phyloP scores from a whole-genome alignment of 257 asterid species.

The Solanum chaucha region DNA sequence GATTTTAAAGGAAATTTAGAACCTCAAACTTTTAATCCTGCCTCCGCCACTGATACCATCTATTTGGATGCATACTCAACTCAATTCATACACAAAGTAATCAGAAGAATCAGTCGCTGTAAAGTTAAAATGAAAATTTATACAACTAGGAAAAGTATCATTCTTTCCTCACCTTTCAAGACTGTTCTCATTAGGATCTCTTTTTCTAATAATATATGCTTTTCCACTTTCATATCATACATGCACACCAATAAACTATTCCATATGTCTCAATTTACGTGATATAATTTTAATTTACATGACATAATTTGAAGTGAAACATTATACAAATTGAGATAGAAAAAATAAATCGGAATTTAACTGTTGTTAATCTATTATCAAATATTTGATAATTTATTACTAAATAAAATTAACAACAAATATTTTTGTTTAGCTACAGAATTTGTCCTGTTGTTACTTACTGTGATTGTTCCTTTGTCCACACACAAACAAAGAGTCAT shows the following conservation, averaged over 20 bases:
- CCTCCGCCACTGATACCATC: not conserved
- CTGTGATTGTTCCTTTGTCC: not conserved
- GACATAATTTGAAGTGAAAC: too few relatives aligned
- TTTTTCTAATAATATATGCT: not conserved
- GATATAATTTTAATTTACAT: too few relatives aligned
- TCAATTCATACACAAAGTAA: not conserved
- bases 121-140: not conserved
- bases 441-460: not conserved
- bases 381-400: not conserved
- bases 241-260: not conserved
- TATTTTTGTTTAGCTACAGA: not conserved
- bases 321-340: not conserved
- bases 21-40: too few relatives aligned
- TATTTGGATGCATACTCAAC: not conserved
- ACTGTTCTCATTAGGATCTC: conserved; percentile 7
- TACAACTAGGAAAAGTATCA: conserved; percentile 26
- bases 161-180: conserved; percentile 63
- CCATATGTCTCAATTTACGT: not conserved
- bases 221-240: not conserved
- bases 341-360: too few relatives aligned
- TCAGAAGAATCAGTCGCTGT: not conserved
- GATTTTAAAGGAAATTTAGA: too few relatives aligned
- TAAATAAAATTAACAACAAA: not conserved
- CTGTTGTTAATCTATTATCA: too few relatives aligned
- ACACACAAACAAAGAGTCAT: not conserved